Evolutionary conservation across 2,329 filamentous ascomycete genomes (phyloP), one percentile per base, ranked within the genome.

Genomic region (Periconia sp.): DNA sequence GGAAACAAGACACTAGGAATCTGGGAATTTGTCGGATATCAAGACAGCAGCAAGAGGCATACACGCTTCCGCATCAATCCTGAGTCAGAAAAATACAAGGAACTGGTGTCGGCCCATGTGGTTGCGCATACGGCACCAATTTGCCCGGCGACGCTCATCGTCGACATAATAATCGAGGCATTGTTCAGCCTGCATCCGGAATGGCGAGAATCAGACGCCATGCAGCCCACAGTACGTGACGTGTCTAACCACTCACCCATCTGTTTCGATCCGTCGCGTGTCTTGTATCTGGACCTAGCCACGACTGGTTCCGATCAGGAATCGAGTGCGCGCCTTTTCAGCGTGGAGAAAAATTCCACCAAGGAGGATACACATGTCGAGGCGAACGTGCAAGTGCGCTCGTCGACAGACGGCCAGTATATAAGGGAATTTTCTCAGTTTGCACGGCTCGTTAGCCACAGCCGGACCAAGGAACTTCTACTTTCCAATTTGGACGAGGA

Each of bases 51-150:
- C 1, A 50, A 49, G 13, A 35, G 32, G 4, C 36, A 35, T 3
- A 64, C 66, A 0, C 58, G 66, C 0, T 79, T 79, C 64, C 63
- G 63, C 0, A 60, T 79, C 57, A 74, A 77, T 46, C 74, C 73
- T 0, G 41, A 25, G 3, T 59, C 48, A 0, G 39, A 63, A 0
- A 56, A 68, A 23, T 80, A 71, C 48, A 34, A 69, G 16, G 21
- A 49, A 0, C 42, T 71, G 3, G 34, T 78, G 0, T 40, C 54
- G 0, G 68, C 67, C 6, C 75, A 80, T 43, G 29, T 72, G 2
- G 71, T 76, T 30, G 69, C 66, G 43, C 67, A 22, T 69, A 29
- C 71, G 1, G 73, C 70, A 0, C 61, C 73, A 7, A 44, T 71
- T 9, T 68, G 61, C 22, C 75, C 76, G 0, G 67, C 59, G 0